Evolutionary conservation across 176 grass and related monocot species (phyloP).

Genomic region (Paspalum notatum): DNA sequence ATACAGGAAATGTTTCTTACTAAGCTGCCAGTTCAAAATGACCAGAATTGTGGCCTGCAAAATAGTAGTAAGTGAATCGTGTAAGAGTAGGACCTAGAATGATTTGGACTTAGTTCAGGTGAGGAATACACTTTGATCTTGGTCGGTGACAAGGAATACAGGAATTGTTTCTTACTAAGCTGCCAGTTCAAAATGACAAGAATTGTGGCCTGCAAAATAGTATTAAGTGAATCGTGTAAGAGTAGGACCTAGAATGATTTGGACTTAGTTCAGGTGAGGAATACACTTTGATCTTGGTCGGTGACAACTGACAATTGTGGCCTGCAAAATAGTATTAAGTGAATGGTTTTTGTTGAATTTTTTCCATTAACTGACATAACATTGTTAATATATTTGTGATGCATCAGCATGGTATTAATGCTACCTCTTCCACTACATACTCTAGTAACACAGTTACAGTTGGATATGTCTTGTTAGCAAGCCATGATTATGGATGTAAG

Average conservation of each 20-base stretch:
- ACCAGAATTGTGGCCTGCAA: slow-evolving; percentile 62
- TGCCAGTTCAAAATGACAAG: slow-evolving; percentile 56
- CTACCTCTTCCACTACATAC: neutral
- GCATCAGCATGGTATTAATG: neutral
- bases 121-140: slow-evolving; percentile 57
- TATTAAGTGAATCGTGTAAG: slow-evolving; percentile 11
- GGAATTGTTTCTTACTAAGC: no score
- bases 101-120: slow-evolving; percentile 1
- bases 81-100: neutral
- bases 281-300: slow-evolving; percentile 61
- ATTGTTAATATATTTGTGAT: neutral
- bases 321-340: no score
- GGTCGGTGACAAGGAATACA: slow-evolving; percentile 48
- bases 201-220: slow-evolving; percentile 56
- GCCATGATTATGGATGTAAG: neutral
- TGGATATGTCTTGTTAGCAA: neutral
- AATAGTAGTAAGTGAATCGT: slow-evolving; percentile 20
- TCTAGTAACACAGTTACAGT: slow-evolving; percentile 30
- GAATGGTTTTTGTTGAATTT: slow-evolving; percentile 82
- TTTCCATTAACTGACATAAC: slow-evolving; percentile 57
- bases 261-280: neutral
- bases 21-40: slow-evolving; percentile 52
- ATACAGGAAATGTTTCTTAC: neutral
- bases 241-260: neutral
- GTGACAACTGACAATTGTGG: slow-evolving; percentile 55